Percentiles rank a stretch among this genome's conserved stretches.
These are phyloP conservation scores for Calonectria fujianensis DNA, from an alignment of 2,329 filamentous ascomycete genomes.

Conservation along the genomic window DNA sequence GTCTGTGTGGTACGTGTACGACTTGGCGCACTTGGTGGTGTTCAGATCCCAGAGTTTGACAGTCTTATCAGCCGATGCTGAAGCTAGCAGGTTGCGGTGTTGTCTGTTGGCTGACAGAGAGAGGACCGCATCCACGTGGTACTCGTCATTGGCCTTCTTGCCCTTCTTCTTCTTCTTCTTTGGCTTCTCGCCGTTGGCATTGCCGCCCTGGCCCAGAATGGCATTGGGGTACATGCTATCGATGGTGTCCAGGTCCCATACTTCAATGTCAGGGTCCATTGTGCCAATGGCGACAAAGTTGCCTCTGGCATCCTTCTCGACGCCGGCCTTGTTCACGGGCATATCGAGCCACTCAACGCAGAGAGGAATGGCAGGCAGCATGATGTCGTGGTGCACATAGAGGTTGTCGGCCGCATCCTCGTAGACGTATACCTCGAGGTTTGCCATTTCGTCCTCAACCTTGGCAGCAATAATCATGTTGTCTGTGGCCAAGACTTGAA, in stretches of 20 bases:
- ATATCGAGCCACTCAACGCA: conserved; percentile 97
- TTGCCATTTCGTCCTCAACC: conserved; percentile 96
- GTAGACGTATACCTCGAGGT: conserved; percentile 98
- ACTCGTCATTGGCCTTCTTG: conserved; percentile 91
- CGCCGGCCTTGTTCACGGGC: conserved; percentile 83
- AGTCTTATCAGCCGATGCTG: conserved; percentile 96
- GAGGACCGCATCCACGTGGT: conserved; percentile 95
- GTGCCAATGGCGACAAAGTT: conserved; percentile 98
- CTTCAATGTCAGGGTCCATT: conserved; percentile 98
- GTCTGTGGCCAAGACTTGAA: conserved; percentile 94
- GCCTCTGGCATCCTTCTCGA: conserved; percentile 79
- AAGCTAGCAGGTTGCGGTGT: conserved; percentile 95
- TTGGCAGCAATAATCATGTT: conserved; percentile 94
- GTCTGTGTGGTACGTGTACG: conserved; percentile 96
- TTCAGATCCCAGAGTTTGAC: conserved; percentile 98
- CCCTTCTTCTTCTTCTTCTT: conserved; percentile 91
- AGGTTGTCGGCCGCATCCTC: conserved; percentile 96
- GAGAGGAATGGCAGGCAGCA: conserved; percentile 97
- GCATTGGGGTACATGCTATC: conserved; percentile 99
- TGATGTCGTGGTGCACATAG: conserved; percentile 99
- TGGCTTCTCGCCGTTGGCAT: conserved; percentile 69
- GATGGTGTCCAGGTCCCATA: conserved; percentile 97
- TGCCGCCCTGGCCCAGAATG: conserved; percentile 86
- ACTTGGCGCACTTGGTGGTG: conserved; percentile 94
- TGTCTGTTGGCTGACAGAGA: conserved; percentile 93